A percentile compares a stretch with the other conserved stretches of the same genome.
phyloP scores from a whole-genome alignment of 1,284 basidiomycete species.

The Ceratobasidium papillatum region DNA sequence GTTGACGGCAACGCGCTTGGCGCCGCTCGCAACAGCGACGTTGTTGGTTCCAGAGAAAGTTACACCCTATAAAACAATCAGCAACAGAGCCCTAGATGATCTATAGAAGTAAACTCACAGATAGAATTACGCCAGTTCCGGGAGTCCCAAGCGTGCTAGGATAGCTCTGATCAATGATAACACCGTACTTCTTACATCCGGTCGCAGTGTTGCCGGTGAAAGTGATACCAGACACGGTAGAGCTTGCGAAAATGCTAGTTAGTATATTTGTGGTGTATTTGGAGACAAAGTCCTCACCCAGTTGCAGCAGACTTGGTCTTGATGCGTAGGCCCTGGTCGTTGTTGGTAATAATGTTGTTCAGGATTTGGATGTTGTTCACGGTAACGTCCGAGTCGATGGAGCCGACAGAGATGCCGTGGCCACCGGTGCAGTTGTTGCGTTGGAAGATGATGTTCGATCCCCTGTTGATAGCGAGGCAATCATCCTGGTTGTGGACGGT shows the following conservation, averaged over 20 bases:
- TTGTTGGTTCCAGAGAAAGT: slow-evolving; percentile 39
- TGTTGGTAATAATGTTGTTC: slow-evolving; percentile 45
- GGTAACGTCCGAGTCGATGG: slow-evolving; percentile 45
- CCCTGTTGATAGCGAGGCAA: slow-evolving; percentile 47
- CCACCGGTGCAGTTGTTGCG: slow-evolving; percentile 47
- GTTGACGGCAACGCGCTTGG: slow-evolving; percentile 42
- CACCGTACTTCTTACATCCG: slow-evolving; percentile 46
- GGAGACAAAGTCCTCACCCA: slow-evolving; percentile 2
- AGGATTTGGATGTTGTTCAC: slow-evolving; percentile 46
- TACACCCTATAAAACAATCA: slow-evolving; percentile 13
- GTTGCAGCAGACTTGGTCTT: slow-evolving; percentile 47
- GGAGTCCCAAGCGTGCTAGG: slow-evolving; percentile 37
- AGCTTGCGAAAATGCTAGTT: neutral
- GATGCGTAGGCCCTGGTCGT: slow-evolving; percentile 47
- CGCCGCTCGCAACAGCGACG: slow-evolving; percentile 39
- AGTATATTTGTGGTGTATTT: neutral
- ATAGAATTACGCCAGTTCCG: slow-evolving; percentile 38
- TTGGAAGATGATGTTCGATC: slow-evolving; percentile 46
- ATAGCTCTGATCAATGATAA: slow-evolving; percentile 46
- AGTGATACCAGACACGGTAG: slow-evolving; percentile 40
- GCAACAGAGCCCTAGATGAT: too few species aligned
- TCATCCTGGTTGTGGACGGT: slow-evolving; percentile 48
- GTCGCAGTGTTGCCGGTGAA: slow-evolving; percentile 47
- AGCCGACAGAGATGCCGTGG: slow-evolving; percentile 47
- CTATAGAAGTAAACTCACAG: too few species aligned